A percentile compares a stretch with the other conserved stretches of the same genome.
These are phyloP conservation scores for Sporothrix sp. DNA, from an alignment of 2,329 filamentous ascomycete genomes.

Conservation along the genomic window DNA sequence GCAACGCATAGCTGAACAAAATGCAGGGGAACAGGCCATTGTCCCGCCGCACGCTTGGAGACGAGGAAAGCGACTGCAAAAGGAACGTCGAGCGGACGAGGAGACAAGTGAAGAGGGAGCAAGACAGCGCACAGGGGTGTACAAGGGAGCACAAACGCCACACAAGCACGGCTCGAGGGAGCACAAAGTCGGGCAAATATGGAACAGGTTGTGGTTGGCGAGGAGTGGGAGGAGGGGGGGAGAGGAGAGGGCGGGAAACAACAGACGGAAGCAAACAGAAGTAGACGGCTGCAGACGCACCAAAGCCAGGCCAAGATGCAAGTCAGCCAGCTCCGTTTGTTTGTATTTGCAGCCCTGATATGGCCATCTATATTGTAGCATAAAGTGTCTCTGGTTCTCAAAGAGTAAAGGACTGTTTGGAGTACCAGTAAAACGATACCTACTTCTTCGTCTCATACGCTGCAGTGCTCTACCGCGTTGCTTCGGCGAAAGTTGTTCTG, in stretches of 20 bases:
- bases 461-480: too few species aligned
- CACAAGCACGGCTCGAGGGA: background rate
- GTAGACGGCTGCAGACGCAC: background rate
- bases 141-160: background rate
- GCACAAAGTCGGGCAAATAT: constrained; percentile 1
- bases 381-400: too few species aligned
- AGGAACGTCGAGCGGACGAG: too few species aligned
- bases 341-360: background rate
- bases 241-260: background rate
- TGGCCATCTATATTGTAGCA: background rate
- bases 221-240: background rate
- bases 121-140: background rate
- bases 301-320: too few species aligned
- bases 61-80: background rate
- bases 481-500: too few species aligned
- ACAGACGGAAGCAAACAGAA: background rate
- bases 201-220: background rate
- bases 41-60: too few species aligned
- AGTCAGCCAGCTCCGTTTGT: background rate
- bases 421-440: too few species aligned
- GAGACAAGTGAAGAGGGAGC: background rate
- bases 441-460: too few species aligned
- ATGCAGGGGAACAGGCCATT: too few species aligned
- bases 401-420: too few species aligned
- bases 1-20: too few species aligned